phyloP scores from a whole-genome alignment of 2,329 filamentous ascomycete genomes.

The Albifimbria verrucaria region DNA sequence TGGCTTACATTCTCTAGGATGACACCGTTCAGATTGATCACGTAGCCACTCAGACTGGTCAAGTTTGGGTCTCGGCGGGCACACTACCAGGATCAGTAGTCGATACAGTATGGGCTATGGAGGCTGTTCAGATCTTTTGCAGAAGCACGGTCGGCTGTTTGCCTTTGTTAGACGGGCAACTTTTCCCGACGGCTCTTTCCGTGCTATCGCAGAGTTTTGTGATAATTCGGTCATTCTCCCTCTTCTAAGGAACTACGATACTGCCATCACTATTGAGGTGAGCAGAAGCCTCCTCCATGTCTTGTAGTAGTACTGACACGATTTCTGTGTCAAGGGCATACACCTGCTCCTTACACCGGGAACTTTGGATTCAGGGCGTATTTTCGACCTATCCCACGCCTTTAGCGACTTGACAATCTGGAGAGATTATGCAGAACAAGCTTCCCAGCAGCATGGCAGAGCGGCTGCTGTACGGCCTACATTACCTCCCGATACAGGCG shows the following conservation, averaged over 20 bases:
- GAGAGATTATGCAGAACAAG: slow-evolving; percentile 6
- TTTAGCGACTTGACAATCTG: slow-evolving; percentile 17
- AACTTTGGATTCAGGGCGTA: slow-evolving; percentile 3
- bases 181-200: slow-evolving; percentile 40
- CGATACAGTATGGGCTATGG: slow-evolving; percentile 32
- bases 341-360: slow-evolving; percentile 19
- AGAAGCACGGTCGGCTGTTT: slow-evolving; percentile 48
- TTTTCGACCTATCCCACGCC: slow-evolving; percentile 8
- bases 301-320: slow-evolving; percentile 1
- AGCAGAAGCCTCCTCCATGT: slow-evolving; percentile 2
- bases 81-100: slow-evolving; percentile 11
- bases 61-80: slow-evolving; percentile 24
- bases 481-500: slow-evolving; percentile 12
- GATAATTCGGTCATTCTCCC: slow-evolving; percentile 42
- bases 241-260: slow-evolving; percentile 34
- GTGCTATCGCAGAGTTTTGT: slow-evolving; percentile 50
- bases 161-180: slow-evolving; percentile 43
- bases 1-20: not conserved
- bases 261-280: slow-evolving; percentile 21
- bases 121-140: slow-evolving; percentile 31
- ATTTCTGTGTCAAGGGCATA: slow-evolving; percentile 13
- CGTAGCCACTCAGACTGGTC: slow-evolving; percentile 17
- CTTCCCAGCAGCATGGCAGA: slow-evolving; percentile 7
- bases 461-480: slow-evolving; percentile 1
- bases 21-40: not conserved